A percentile compares a stretch with the other conserved stretches of the same genome.
These are phyloP conservation scores for Termitomyces sp. DNA, from an alignment of 768 basidiomycete species.

Conservation along the genomic window DNA sequence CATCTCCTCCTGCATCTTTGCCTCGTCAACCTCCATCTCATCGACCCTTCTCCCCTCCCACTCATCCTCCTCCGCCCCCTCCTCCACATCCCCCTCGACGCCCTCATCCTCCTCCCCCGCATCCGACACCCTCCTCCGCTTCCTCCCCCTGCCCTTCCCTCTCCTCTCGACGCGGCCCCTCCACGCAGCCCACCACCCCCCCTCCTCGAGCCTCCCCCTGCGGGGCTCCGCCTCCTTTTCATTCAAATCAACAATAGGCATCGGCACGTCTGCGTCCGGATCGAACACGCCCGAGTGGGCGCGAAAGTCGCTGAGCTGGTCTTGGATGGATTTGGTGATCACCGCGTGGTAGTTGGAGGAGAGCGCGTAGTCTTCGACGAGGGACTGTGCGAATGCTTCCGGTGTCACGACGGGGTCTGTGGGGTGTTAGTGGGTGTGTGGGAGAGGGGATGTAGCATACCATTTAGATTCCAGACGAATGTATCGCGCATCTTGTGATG, in stretches of 20 bases:
- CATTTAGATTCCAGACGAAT: slow-evolving; percentile 95
- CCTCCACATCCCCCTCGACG: slow-evolving; percentile 32
- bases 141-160: slow-evolving; percentile 3
- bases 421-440: background rate
- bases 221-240: slow-evolving; percentile 11
- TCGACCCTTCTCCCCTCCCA: slow-evolving; percentile 44
- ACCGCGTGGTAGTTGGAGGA: slow-evolving; percentile 57
- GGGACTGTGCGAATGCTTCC: slow-evolving; percentile 83
- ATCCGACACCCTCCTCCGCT: slow-evolving; percentile 23
- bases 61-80: slow-evolving; percentile 23
- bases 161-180: background rate
- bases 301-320: slow-evolving; percentile 81
- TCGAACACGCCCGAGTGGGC: slow-evolving; percentile 53
- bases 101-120: slow-evolving; percentile 38
- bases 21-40: slow-evolving; percentile 64
- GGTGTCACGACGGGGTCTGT: slow-evolving; percentile 88
- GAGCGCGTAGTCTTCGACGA: slow-evolving; percentile 89
- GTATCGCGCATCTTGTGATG: slow-evolving; percentile 93
- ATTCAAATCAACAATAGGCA: slow-evolving; percentile 31
- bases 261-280: background rate
- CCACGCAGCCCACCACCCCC: slow-evolving; percentile 21
- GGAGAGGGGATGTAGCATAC: slow-evolving; percentile 42
- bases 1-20: slow-evolving; percentile 76
- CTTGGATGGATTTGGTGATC: slow-evolving; percentile 82
- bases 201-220: slow-evolving; percentile 10